Evolutionary conservation across 345 rosid species (phyloP), one percentile per base, ranked within the genome.

Genomic region (Gossypium australe): DNA sequence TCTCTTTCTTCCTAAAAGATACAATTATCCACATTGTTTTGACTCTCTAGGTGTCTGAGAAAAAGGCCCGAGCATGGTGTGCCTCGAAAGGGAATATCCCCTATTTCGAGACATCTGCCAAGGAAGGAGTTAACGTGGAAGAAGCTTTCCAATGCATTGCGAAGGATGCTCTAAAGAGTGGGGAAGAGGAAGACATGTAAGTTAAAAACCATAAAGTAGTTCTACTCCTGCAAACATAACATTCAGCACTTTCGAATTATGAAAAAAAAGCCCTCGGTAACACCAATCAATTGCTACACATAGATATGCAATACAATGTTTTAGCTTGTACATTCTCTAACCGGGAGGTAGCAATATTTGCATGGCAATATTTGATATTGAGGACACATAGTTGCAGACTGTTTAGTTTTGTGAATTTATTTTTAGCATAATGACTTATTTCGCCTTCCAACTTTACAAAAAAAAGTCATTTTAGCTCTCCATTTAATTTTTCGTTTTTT

Each of bases 131-230:
- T 73, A 93, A 96, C 55, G 99, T 96, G 47, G 99, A 96, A 78
- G 98, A 93, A 85, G 98, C 97, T 84, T 96, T 96, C 85, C 91
- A 89, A 67, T 88, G 94, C 91, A 93, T 93, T 78, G 97, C 98
- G 7, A 89, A 90, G 90, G 83, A 96, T 81, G 98, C 99, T 18
- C 72, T 90, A 71, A 93, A 88, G 87, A 96, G 88, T 70, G 97
- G 90, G 25, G 97, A 91, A 76, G 99, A 93, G 80, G 98, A 93
- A 82, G 98, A 96, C 73, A 82, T 93, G 99, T 96, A 83, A 92
- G 97, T 88, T 72, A 16, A 55, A 77, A 76, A 63, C 4, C 55
- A 25, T 58, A 55, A 53, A 34, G n/a, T 38, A 48, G 27, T 14
- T 45, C 7, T 13, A 34, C 59, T 13, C 41, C 6, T 24, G 11